Evolutionary conservation across 1,284 basidiomycete genomes (phyloP).

Genomic region (Cutaneotrichosporon sp.): DNA sequence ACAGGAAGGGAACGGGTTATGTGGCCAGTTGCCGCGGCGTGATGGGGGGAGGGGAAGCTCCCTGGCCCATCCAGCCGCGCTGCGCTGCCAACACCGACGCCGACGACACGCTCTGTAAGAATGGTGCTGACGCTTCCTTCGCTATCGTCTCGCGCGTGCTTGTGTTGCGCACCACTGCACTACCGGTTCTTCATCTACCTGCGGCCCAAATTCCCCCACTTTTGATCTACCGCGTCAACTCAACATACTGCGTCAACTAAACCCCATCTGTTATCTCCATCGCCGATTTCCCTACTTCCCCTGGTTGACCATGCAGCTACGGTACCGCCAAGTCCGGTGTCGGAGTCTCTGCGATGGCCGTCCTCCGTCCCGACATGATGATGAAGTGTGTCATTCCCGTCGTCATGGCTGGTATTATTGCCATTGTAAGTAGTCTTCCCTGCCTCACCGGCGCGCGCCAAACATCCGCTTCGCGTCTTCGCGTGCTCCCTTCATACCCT

Average conservation of each 20-base stretch:
- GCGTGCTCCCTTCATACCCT: neutral
- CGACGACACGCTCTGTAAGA: too few species aligned
- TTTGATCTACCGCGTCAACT: neutral
- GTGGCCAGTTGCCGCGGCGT: too few species aligned
- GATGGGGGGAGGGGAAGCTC: too few species aligned
- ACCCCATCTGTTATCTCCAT: neutral
- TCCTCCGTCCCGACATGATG: conserved; percentile 88
- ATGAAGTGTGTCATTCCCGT: conserved; percentile 95
- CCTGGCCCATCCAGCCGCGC: too few species aligned
- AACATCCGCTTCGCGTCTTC: too few species aligned
- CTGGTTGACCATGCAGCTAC: conserved; percentile 50
- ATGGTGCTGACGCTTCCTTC: neutral
- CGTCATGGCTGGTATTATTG: conserved; percentile 99
- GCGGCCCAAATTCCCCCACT: too few species aligned
- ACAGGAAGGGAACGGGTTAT: neutral
- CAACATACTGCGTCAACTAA: neutral
- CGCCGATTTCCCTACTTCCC: too few species aligned
- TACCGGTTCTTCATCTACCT: neutral
- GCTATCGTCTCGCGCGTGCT: too few species aligned
- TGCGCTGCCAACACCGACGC: neutral
- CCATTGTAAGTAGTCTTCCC: conserved; percentile 54
- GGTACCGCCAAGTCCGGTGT: conserved; percentile 99
- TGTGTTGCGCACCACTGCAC: too few species aligned
- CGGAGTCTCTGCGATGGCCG: conserved; percentile 97
- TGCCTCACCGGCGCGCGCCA: too few species aligned